Percentiles rank a stretch among this genome's conserved stretches.
Conservation (phyloP, 2,329 filamentous ascomycete species). For the Arthrobotrys pseudoclavata region DNA sequence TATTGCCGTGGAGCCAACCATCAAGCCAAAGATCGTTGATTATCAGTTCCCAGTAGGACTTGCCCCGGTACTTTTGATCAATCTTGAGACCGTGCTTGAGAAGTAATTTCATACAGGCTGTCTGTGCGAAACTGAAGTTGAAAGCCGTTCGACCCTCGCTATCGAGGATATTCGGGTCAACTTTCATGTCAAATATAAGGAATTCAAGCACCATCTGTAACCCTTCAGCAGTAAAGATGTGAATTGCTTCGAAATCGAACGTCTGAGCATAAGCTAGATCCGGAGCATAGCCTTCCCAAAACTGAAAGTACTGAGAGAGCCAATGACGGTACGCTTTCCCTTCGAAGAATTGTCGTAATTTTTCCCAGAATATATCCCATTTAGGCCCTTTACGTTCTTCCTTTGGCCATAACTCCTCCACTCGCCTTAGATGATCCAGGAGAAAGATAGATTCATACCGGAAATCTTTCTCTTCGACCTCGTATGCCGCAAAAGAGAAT, state of each 20-base stretch:
- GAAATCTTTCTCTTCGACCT: slow-evolving; percentile 25
- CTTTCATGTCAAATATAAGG: slow-evolving; percentile 23
- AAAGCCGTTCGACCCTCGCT: slow-evolving; percentile 11
- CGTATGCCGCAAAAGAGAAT: slow-evolving; percentile 46
- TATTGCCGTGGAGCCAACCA: slow-evolving; percentile 26
- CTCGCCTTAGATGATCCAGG: slow-evolving; percentile 9
- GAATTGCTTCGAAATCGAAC: slow-evolving; percentile 11
- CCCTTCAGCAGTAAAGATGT: slow-evolving; percentile 17
- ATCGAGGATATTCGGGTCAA: slow-evolving; percentile 23
- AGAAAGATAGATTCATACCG: slow-evolving; percentile 32
- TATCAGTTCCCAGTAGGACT: slow-evolving; percentile 15
- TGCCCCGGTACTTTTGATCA: background rate
- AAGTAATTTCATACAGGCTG: slow-evolving; percentile 13
- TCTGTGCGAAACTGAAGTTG: background rate
- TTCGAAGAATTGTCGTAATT: slow-evolving; percentile 11
- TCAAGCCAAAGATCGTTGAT: slow-evolving; percentile 9
- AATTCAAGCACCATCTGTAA: slow-evolving; percentile 31
- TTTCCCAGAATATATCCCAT: slow-evolving; percentile 39
- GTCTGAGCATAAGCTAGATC: slow-evolving; percentile 1
- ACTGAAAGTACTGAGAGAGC: slow-evolving; percentile 25
- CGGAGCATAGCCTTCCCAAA: slow-evolving; percentile 1
- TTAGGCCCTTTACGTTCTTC: slow-evolving; percentile 45
- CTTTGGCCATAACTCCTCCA: slow-evolving; percentile 43
- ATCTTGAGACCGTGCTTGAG: slow-evolving; percentile 30
- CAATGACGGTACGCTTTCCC: slow-evolving; percentile 8